Base-by-base conservation (phyloP, 768 basidiomycete genomes). In the Rhodotorula taiwanensis region DNA sequence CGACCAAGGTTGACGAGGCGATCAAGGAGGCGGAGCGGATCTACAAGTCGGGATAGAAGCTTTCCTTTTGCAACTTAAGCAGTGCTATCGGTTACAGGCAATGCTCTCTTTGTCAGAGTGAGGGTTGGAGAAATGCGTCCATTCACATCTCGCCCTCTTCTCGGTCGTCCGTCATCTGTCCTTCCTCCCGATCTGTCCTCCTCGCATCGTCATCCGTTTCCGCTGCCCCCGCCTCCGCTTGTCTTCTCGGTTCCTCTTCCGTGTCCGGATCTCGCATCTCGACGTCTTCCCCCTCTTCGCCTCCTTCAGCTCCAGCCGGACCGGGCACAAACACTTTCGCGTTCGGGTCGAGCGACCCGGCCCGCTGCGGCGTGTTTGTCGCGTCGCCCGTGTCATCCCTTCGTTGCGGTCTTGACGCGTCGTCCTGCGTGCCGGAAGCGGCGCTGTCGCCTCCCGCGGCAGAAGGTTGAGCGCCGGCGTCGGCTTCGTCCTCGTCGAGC, bases 1-100 rank as follows among this genome's bases (percentile, higher is more conserved):
- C 81, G 1, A 76, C 76, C 30, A 85, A 82, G 76, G 76, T 90
- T 4, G 77, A 80, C 21, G 88, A 87, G 62, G 92, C 88, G 18
- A 55, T 70, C 21, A 39, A n/a, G 27, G 49, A 21, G 23, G 69
- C 66, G 21, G 42, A 58, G 53, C 42, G 47, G 55, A 28, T 58
- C 20, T 66, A 60, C 31, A 47, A 21, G 8, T 33, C 41, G 48
- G 21, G 43, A 48, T 31, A 55, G 52, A 25, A 16, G 36, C 10
- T 39, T 10, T 16, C 36, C 36, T 39, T 39, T 39, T 39, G 36
- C 16, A 9, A 10, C 16, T 39, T 39, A 16, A 39, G 10, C 9
- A 9, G 36, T 16, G 16, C 36, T 9, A 9, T 9, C 36, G 16
- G 16, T 39, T 39, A 39, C 36, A 39, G 16, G 36, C 36, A 16